Percentiles rank a stretch among this genome's conserved stretches.
phyloP scores from a whole-genome alignment of 2,329 filamentous ascomycete species.

The Anthostomella pinea region DNA sequence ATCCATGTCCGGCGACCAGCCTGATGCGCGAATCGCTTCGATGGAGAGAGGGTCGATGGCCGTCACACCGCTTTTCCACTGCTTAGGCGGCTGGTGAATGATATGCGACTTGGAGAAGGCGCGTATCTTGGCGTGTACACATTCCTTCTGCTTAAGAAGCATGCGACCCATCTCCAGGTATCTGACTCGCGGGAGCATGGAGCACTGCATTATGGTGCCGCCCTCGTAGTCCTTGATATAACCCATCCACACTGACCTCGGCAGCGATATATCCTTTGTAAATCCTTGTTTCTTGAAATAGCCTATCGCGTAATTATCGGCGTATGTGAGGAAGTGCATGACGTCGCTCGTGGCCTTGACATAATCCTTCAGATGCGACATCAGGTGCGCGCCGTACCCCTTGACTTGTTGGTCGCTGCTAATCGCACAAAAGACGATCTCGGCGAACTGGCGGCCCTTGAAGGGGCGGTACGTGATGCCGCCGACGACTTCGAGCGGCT shows the following conservation, averaged over 20 bases:
- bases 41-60: conserved; percentile 84
- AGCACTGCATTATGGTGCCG: conserved; percentile 98
- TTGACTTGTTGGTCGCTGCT: conserved; percentile 98
- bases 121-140: conserved; percentile 90
- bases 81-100: conserved; percentile 77
- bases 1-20: conserved; percentile 98
- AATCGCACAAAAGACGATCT: conserved; percentile 98
- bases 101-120: conserved; percentile 87
- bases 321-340: conserved; percentile 98
- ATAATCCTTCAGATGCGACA: conserved; percentile 97
- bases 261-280: conserved; percentile 95
- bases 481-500: conserved; percentile 90
- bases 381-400: conserved; percentile 94
- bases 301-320: conserved; percentile 97
- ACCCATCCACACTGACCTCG: conserved; percentile 92
- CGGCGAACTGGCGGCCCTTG: conserved; percentile 85
- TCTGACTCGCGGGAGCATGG: conserved; percentile 90
- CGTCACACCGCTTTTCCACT: conserved; percentile 74
- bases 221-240: conserved; percentile 99
- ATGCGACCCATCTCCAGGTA: conserved; percentile 92
- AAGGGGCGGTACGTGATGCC: conserved; percentile 97
- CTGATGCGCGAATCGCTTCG: conserved; percentile 82
- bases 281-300: conserved; percentile 99
- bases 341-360: conserved; percentile 95
- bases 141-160: conserved; percentile 96